Evolutionary conservation across 371 early-diverging fungal species (phyloP), one percentile per base, ranked within the genome.

Genomic region (Apophysomyces elegans): DNA sequence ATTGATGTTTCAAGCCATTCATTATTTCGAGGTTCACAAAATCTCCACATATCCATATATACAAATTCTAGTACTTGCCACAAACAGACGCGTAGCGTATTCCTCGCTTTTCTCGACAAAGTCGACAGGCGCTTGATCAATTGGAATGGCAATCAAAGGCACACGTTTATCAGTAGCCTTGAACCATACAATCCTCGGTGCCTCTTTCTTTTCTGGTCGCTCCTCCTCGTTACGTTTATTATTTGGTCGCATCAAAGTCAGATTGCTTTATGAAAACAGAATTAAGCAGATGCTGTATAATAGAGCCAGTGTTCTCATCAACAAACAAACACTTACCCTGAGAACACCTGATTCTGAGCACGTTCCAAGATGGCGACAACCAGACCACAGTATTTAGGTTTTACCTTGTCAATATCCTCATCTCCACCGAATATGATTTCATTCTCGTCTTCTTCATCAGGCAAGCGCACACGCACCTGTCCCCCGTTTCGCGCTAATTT

Each of bases 111-210:
- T 75, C 12, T 86, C 79, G 8, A 91, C 79, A 72, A 90, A 88
- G 45, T 90, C 87, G 0, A 60, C 62, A 7, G 90, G 88, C 0
- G 88, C 89, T 44, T 90, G 78, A 60, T 86, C 87, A 36, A 81
- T 75, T 0, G 91, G 88, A 45, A 95, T 87, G 9, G 87, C 82
- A 68, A 95, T 86, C 58, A 88, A 78, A 1, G 94, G 95, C 5
- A 91, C 84, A 6, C 93, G 88, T 56, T 86, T 84, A 73, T 93
- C 93, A n/a, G 86, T 86, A 12, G 95, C 92, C 73, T 86, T 88
- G 84, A 94, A 93, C 92, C 92, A 93, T 7, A 90, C 84, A 47
- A 86, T 84, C 37, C 80, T 68, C 1, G 81, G 78, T 26, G 61
- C 59, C 6, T 67, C 73, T 36, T 71, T 74, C 56, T 65, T 65